Percentiles rank a stretch among this genome's conserved stretches.
Evolutionary conservation across 2,329 filamentous ascomycete genomes (phyloP).

Genomic region (Trichoderma citrinoviride): DNA sequence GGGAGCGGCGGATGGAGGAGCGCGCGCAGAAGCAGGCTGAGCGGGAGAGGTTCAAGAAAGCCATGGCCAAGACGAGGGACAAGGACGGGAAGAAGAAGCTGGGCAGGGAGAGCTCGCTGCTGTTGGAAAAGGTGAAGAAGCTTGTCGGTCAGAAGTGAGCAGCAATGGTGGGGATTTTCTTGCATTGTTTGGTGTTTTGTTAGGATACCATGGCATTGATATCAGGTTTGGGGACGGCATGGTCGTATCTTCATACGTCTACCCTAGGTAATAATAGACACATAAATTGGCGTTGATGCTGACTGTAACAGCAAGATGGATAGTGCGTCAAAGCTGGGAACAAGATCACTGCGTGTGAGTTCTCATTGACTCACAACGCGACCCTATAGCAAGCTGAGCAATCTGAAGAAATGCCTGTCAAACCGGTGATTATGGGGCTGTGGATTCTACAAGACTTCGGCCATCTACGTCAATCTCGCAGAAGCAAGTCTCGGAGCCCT

Average conservation of each 20-base stretch:
- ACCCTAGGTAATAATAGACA: not conserved
- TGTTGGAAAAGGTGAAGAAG: constrained; percentile 75
- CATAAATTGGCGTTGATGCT: not conserved
- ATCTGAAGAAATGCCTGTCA: no score
- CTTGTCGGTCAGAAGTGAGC: constrained; percentile 53
- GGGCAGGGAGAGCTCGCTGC: constrained; percentile 73
- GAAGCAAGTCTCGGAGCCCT: not conserved
- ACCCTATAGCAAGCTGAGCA: no score
- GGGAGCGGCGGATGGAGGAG: constrained; percentile 55
- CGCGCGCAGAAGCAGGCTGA: constrained; percentile 64
- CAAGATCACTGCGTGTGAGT: no score
- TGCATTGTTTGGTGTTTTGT: constrained; percentile 1
- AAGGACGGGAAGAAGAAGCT: constrained; percentile 75
- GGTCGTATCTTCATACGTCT: not conserved
- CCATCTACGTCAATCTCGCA: not conserved
- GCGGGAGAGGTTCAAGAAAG: constrained; percentile 61
- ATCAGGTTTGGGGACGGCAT: not conserved
- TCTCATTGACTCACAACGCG: no score
- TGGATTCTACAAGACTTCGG: no score
- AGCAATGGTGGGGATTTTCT: not conserved
- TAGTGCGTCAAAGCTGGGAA: no score
- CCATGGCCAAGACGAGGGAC: constrained; percentile 72
- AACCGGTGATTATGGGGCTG: not conserved
- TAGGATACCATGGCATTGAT: constrained; percentile 14
- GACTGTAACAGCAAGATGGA: not conserved